phyloP scores from a whole-genome alignment of 192 early-diverging fungal genomes.

The Podila verticillata region DNA sequence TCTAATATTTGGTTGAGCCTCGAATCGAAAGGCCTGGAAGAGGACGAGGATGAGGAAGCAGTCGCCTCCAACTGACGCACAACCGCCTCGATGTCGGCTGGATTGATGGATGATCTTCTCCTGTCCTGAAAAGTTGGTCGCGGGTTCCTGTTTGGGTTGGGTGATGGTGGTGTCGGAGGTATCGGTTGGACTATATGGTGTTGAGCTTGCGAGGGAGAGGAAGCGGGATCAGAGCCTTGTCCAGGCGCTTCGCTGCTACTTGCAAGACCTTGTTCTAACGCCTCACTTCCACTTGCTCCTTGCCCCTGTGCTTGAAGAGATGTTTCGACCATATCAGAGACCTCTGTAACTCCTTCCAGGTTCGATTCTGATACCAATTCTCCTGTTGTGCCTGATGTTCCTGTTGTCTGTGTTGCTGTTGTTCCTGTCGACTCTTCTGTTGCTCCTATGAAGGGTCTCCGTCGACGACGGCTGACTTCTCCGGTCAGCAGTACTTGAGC shows the following conservation, averaged over 20 bases:
- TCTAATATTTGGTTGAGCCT: not conserved
- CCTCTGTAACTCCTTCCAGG: not conserved
- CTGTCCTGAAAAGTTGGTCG: slow-evolving; percentile 40
- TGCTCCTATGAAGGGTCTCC: slow-evolving; percentile 8
- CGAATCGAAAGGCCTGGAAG: not conserved
- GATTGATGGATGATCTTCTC: slow-evolving; percentile 40
- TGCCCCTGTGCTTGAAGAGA: not conserved
- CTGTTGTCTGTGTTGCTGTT: slow-evolving; percentile 13
- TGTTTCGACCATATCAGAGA: not conserved
- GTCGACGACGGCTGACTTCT: slow-evolving; percentile 37
- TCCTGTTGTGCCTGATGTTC: not conserved
- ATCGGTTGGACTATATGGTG: not conserved
- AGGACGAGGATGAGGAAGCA: not conserved
- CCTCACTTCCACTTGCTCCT: too few relatives aligned
- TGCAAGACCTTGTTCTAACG: too few relatives aligned
- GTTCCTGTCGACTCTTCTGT: too few relatives aligned
- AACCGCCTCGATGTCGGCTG: slow-evolving; percentile 44
- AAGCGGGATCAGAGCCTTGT: not conserved
- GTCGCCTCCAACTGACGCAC: slow-evolving; percentile 35
- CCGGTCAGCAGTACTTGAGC: slow-evolving; percentile 29
- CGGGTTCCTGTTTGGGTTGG: slow-evolving; percentile 44
- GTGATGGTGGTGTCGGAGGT: slow-evolving; percentile 43
- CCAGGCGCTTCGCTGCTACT: not conserved
- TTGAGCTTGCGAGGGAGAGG: not conserved
- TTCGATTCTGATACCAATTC: not conserved